These are phyloP conservation scores for Populus hybrid DNA, from an alignment of 441 rosid species.

Conservation along the genomic window DNA sequence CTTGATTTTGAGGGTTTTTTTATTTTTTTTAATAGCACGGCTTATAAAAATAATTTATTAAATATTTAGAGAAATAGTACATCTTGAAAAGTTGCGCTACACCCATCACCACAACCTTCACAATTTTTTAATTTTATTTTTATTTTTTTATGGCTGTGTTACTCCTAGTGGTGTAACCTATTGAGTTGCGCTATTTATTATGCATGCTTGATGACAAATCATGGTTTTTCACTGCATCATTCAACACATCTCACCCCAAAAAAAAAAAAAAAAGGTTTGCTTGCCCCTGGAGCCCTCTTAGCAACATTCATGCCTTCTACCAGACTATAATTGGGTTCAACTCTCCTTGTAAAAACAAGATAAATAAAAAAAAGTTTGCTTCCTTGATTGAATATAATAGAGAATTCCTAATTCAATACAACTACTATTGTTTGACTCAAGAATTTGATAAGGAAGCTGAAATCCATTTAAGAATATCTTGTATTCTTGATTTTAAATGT, in stretches of 20 bases:
- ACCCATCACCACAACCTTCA: too few species aligned
- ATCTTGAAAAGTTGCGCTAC: too few species aligned
- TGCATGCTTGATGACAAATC: neutral
- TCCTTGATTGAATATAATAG: neutral
- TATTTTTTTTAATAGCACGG: neutral
- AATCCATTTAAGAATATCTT: neutral
- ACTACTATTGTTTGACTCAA: neutral
- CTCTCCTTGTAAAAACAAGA: neutral
- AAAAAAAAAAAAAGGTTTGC: neutral
- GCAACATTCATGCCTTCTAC: neutral
- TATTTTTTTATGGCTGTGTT: too few species aligned
- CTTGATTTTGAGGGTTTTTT: neutral
- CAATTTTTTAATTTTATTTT: too few species aligned
- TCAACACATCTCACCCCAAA: too few species aligned
- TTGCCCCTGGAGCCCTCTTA: neutral
- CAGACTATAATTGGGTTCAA: neutral
- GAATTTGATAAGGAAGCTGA: neutral
- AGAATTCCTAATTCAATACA: neutral
- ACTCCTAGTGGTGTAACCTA: too few species aligned
- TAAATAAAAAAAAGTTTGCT: neutral
- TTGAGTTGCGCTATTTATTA: too few species aligned
- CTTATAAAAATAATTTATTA: too few species aligned
- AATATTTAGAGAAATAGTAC: too few species aligned
- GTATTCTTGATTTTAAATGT: neutral
- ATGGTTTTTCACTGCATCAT: neutral